Percentiles rank a stretch among this genome's conserved stretches.
Conservation (phyloP, 2,329 filamentous ascomycete species). For the Exophiala alcalophila region DNA sequence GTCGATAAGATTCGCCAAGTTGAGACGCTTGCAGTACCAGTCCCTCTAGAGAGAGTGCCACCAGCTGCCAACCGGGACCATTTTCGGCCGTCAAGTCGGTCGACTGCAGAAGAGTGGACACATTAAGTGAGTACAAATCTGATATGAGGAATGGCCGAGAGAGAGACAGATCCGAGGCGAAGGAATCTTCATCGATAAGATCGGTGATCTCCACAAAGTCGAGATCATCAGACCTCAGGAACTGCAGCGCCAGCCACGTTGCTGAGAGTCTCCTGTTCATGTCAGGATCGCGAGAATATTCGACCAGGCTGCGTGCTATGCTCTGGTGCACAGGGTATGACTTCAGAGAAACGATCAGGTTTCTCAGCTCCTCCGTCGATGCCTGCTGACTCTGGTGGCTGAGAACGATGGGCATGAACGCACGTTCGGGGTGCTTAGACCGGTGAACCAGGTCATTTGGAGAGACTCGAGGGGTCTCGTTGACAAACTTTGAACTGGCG, state of each 20-base stretch:
- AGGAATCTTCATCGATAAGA: constrained; percentile 57
- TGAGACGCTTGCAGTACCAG: constrained; percentile 71
- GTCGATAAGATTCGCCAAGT: constrained; percentile 66
- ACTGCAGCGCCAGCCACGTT: constrained; percentile 76
- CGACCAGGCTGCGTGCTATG: constrained; percentile 64
- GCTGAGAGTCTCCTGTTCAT: constrained; percentile 63
- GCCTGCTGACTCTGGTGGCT: constrained; percentile 27
- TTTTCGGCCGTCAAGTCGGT: constrained; percentile 38
- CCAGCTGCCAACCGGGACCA: constrained; percentile 65
- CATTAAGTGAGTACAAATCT: constrained; percentile 44
- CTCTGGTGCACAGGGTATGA: constrained; percentile 42
- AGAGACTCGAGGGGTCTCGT: constrained; percentile 7
- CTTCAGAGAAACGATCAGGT: constrained; percentile 57
- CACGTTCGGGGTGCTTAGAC: background rate
- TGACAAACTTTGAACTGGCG: constrained; percentile 10
- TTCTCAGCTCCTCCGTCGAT: constrained; percentile 61
- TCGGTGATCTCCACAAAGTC: constrained; percentile 59
- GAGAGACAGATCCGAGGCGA: constrained; percentile 38
- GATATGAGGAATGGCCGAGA: constrained; percentile 40
- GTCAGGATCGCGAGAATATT: constrained; percentile 57
- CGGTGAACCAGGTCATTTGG: constrained; percentile 11
- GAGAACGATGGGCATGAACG: constrained; percentile 26
- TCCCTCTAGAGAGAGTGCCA: constrained; percentile 77
- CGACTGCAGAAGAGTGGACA: constrained; percentile 36
- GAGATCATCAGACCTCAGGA: constrained; percentile 52